Evolutionary conservation across 129 eudicot genomes (phyloP).

Genomic region (Erigeron canadensis): DNA sequence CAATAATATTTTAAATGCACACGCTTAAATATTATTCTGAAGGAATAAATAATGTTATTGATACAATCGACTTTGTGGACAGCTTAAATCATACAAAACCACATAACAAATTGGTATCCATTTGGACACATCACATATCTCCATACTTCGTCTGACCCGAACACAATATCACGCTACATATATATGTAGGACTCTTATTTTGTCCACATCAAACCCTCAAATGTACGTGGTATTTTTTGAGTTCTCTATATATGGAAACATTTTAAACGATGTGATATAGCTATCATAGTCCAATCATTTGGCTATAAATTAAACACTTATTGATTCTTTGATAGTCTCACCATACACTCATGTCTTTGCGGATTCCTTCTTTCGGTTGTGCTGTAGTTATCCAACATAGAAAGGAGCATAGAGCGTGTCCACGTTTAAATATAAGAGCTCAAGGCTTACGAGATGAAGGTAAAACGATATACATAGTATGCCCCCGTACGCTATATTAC

Average conservation of each 20-base stretch:
- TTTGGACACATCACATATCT: conserved; percentile 19
- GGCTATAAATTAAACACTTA: background rate
- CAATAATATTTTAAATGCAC: background rate
- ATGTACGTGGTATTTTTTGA: background rate
- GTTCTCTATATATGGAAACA: background rate
- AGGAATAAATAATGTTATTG: conserved; percentile 16
- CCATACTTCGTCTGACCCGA: conserved; percentile 20
- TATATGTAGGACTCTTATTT: conserved; percentile 4
- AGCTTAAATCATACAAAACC: conserved; percentile 14
- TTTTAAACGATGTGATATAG: conserved; percentile 1
- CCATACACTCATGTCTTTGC: background rate
- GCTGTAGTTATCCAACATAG: background rate
- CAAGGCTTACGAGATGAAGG: background rate
- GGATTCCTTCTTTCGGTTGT: background rate
- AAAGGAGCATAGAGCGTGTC: background rate
- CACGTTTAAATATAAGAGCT: background rate
- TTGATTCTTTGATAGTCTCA: background rate
- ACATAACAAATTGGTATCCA: conserved; percentile 18
- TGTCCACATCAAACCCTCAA: conserved; percentile 15
- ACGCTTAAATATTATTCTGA: background rate
- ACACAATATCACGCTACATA: background rate
- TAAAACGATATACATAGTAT: background rate
- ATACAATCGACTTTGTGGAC: conserved; percentile 25
- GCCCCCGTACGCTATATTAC: too few relatives aligned
- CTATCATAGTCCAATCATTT: background rate